Evolutionary conservation across 768 basidiomycete genomes (phyloP).

Genomic region (Peribolospora baueri): DNA sequence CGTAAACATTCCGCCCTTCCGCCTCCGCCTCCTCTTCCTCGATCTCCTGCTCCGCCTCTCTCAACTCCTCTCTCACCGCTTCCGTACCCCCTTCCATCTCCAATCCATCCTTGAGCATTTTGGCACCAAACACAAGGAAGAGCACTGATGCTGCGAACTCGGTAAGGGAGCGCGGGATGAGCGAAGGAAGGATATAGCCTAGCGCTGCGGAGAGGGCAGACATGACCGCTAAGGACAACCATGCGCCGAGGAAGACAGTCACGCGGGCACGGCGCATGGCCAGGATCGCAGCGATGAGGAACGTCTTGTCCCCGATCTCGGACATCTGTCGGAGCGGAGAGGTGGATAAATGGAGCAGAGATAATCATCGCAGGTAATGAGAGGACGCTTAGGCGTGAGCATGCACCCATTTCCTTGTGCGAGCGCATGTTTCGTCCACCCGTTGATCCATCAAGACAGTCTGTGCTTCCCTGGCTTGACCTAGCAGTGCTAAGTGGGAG

Average conservation of each 20-base stretch:
- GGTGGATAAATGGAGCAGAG: not conserved
- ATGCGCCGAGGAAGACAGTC: constrained; percentile 66
- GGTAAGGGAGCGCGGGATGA: constrained; percentile 49
- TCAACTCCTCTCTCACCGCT: constrained; percentile 81
- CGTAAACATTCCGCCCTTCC: constrained; percentile 24
- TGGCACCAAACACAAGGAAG: constrained; percentile 70
- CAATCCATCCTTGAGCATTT: constrained; percentile 67
- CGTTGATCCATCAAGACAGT: too few species aligned
- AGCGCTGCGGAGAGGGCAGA: constrained; percentile 78
- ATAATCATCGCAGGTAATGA: not conserved
- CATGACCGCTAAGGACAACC: constrained; percentile 73
- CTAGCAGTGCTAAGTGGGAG: too few species aligned
- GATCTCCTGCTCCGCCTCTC: constrained; percentile 86
- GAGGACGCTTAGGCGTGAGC: not conserved
- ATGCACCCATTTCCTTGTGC: too few species aligned
- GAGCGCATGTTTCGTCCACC: too few species aligned
- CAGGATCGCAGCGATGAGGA: constrained; percentile 55
- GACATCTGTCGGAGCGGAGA: constrained; percentile 21
- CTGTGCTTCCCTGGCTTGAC: too few species aligned
- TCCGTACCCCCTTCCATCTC: constrained; percentile 52
- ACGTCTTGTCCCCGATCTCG: constrained; percentile 91
- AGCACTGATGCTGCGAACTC: constrained; percentile 50
- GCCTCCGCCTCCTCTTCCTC: constrained; percentile 36
- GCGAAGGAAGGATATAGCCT: constrained; percentile 64
- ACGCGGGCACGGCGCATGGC: constrained; percentile 63